Evolutionary conservation across 2,329 filamentous ascomycete genomes (phyloP).

Genomic region (Chaetomiaceae sp.): DNA sequence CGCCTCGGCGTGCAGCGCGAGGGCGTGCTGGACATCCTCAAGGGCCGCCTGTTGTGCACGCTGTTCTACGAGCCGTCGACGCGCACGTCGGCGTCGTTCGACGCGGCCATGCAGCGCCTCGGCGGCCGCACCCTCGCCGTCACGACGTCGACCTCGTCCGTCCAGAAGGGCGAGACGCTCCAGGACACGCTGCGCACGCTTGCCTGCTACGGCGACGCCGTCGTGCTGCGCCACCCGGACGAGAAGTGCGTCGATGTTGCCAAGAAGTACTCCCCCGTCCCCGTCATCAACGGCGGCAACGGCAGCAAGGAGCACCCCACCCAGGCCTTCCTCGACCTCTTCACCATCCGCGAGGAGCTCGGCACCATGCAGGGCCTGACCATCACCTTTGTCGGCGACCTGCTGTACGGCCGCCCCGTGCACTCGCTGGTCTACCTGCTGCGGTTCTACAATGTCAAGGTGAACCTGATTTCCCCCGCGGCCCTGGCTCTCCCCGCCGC

Average conservation of each 20-base stretch:
- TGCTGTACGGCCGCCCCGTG: constrained; percentile 87
- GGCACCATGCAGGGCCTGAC: constrained; percentile 92
- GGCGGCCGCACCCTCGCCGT: constrained; percentile 81
- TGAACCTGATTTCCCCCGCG: constrained; percentile 84
- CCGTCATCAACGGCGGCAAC: constrained; percentile 95
- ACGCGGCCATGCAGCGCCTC: constrained; percentile 96
- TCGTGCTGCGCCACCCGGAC: constrained; percentile 91
- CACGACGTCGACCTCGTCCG: constrained; percentile 76
- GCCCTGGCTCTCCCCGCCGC: constrained; percentile 69
- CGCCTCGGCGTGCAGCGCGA: constrained; percentile 88
- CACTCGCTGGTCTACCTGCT: constrained; percentile 93
- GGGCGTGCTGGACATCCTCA: constrained; percentile 80
- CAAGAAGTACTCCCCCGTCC: constrained; percentile 79
- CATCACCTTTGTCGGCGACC: constrained; percentile 91
- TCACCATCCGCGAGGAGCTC: constrained; percentile 95
- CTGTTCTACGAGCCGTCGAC: constrained; percentile 99
- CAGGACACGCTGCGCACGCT: constrained; percentile 92
- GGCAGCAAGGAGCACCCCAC: constrained; percentile 95
- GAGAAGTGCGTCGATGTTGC: constrained; percentile 75
- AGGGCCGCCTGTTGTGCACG: constrained; percentile 78
- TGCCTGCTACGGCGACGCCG: constrained; percentile 87
- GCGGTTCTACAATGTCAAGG: constrained; percentile 87
- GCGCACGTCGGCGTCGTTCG: constrained; percentile 89
- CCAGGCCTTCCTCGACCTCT: constrained; percentile 94
- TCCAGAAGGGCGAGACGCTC: constrained; percentile 88